phyloP scores from a whole-genome alignment of 306 rosid species.

The Ormosia emarginata region DNA sequence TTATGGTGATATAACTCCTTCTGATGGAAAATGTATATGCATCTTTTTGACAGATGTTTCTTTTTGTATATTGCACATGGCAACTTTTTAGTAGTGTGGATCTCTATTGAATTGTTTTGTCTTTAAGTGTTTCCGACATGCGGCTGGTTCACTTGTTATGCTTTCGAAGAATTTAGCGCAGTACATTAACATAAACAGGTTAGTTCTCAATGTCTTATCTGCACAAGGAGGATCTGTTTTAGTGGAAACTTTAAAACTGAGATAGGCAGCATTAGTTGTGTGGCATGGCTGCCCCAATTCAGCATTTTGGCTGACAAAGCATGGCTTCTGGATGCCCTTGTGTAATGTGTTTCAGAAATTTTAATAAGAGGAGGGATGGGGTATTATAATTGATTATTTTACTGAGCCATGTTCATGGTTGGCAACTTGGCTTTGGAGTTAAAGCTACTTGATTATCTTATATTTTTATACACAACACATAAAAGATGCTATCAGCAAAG shows the following conservation, averaged over 20 bases:
- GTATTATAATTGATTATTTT: background rate
- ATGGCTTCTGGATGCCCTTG: background rate
- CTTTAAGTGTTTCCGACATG: slow-evolving; percentile 94
- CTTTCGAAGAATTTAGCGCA: slow-evolving; percentile 88
- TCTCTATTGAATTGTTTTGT: slow-evolving; percentile 10
- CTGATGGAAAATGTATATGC: background rate
- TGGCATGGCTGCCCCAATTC: slow-evolving; percentile 9
- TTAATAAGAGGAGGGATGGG: background rate
- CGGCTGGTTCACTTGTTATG: slow-evolving; percentile 69
- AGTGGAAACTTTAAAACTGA: background rate
- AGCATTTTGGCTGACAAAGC: slow-evolving; percentile 6
- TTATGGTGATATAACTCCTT: slow-evolving; percentile 6
- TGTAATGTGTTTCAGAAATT: background rate
- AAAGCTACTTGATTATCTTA: background rate
- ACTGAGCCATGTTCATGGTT: background rate
- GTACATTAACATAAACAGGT: slow-evolving; percentile 92
- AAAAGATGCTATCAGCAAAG: background rate
- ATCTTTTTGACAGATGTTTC: background rate
- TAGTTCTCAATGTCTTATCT: slow-evolving; percentile 24
- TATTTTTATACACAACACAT: background rate
- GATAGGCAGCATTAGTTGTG: background rate
- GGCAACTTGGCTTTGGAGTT: background rate
- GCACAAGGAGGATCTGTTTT: slow-evolving; percentile 1
- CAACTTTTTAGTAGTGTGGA: background rate
- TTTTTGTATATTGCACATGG: background rate